A percentile compares a stretch with the other conserved stretches of the same genome.
These are phyloP conservation scores for Didymella segeticola DNA, from an alignment of 2,329 filamentous ascomycete genomes.

Conservation along the genomic window DNA sequence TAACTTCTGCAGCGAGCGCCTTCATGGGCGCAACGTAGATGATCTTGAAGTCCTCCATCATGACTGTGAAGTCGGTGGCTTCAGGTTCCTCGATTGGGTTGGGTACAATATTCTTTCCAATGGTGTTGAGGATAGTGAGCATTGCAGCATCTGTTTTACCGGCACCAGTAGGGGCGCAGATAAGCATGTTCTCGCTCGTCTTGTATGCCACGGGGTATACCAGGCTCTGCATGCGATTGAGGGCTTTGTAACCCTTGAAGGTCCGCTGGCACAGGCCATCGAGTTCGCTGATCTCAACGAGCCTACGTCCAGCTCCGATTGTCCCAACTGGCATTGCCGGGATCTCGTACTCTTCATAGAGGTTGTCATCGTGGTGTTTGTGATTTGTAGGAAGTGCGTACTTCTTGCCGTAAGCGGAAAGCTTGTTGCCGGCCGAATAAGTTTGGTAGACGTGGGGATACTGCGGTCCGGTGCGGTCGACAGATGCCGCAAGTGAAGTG, in stretches of 20 bases:
- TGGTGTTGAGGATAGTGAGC: constrained; percentile 90
- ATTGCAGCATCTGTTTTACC: constrained; percentile 99
- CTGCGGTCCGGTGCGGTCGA: constrained; percentile 71
- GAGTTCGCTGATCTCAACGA: constrained; percentile 80
- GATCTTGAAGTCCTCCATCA: constrained; percentile 91
- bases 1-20: constrained; percentile 93
- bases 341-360: constrained; percentile 88
- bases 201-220: constrained; percentile 95
- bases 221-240: constrained; percentile 98
- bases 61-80: constrained; percentile 81
- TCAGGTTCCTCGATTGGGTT: constrained; percentile 77
- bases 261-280: constrained; percentile 90
- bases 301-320: constrained; percentile 73
- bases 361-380: constrained; percentile 72
- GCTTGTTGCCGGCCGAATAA: constrained; percentile 82
- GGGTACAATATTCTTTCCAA: constrained; percentile 83
- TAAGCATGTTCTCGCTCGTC: constrained; percentile 97
- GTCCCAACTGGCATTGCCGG: constrained; percentile 82
- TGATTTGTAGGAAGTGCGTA: constrained; percentile 83
- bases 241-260: constrained; percentile 88
- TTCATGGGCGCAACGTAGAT: constrained; percentile 99
- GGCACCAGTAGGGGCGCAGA: constrained; percentile 95
- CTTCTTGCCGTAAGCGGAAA: constrained; percentile 79
- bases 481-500: constrained; percentile 71
- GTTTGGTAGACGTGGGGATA: constrained; percentile 95